Conservation (phyloP, 148 eudicot species). For the Vaccinium corymbosum region DNA sequence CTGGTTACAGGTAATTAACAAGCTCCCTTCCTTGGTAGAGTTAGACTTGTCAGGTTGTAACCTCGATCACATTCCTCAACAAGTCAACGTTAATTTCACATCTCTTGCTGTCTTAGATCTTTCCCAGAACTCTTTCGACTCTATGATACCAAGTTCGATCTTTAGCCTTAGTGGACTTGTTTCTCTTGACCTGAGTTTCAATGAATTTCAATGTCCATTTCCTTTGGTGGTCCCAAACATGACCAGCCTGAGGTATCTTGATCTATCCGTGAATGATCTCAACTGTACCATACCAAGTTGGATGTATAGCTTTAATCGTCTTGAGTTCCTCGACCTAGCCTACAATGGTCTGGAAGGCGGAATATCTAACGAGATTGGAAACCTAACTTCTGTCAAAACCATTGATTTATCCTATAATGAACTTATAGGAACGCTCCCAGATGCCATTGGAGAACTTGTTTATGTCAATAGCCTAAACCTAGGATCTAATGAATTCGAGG, state of each 20-base stretch:
- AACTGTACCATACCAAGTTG: not conserved
- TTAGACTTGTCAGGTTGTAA: not conserved
- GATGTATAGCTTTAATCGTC: constrained; percentile 1
- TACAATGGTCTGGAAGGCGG: not conserved
- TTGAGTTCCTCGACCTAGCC: not conserved
- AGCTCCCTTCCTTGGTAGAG: constrained; percentile 1
- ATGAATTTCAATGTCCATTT: not conserved
- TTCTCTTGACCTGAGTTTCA: not conserved
- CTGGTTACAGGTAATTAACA: not conserved
- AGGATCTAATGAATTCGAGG: not conserved
- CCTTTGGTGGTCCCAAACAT: not conserved
- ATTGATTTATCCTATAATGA: not conserved
- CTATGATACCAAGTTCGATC: not conserved
- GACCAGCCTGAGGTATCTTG: not conserved
- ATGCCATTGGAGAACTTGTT: not conserved
- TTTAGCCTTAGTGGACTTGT: not conserved
- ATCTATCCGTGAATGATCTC: not conserved
- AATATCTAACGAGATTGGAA: constrained; percentile 21
- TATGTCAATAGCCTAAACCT: not conserved
- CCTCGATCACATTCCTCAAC: not conserved
- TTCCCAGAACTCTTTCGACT: not conserved
- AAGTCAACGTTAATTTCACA: not conserved
- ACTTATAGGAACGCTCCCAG: not conserved
- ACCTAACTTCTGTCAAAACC: constrained; percentile 8
- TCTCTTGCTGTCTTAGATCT: not conserved